These are phyloP conservation scores for Globisporangium apiculatum DNA, from an alignment of 352 stramenopile genomes.

Conservation along the genomic window DNA sequence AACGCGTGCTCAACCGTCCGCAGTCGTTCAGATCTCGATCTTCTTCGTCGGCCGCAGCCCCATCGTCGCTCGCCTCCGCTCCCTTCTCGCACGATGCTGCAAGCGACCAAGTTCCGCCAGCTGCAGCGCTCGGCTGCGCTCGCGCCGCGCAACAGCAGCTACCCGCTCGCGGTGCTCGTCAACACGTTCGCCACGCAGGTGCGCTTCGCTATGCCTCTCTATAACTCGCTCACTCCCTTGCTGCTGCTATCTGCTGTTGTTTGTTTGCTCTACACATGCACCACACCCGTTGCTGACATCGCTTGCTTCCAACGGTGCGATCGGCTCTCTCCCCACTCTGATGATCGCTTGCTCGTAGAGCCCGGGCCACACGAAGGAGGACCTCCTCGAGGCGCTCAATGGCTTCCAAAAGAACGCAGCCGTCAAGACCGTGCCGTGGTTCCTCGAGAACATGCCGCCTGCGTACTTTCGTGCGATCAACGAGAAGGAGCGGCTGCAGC, in stretches of 20 bases:
- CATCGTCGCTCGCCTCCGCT: neutral
- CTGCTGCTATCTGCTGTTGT: neutral
- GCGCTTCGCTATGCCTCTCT: neutral
- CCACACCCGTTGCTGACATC: neutral
- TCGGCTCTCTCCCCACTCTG: too few relatives aligned
- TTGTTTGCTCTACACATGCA: neutral
- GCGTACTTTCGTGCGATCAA: slow-evolving; percentile 86
- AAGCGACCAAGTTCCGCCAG: slow-evolving; percentile 51
- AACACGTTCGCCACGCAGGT: slow-evolving; percentile 42
- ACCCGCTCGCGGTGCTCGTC: slow-evolving; percentile 26
- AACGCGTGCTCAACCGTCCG: too few relatives aligned
- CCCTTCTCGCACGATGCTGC: slow-evolving; percentile 32
- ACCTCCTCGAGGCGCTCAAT: slow-evolving; percentile 51
- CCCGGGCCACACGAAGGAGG: slow-evolving; percentile 23
- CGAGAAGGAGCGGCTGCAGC: slow-evolving; percentile 78
- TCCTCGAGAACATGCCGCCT: slow-evolving; percentile 85
- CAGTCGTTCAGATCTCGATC: neutral
- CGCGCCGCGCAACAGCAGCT: slow-evolving; percentile 17
- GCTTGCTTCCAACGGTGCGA: neutral
- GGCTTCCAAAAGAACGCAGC: slow-evolving; percentile 65
- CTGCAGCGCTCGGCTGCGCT: slow-evolving; percentile 31
- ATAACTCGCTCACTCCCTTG: neutral
- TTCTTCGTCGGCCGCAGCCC: neutral
- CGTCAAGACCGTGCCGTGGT: slow-evolving; percentile 78
- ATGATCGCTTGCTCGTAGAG: slow-evolving; percentile 4